These are phyloP conservation scores for Cercophora scortea DNA, from an alignment of 495 filamentous ascomycete species.

Conservation along the genomic window DNA sequence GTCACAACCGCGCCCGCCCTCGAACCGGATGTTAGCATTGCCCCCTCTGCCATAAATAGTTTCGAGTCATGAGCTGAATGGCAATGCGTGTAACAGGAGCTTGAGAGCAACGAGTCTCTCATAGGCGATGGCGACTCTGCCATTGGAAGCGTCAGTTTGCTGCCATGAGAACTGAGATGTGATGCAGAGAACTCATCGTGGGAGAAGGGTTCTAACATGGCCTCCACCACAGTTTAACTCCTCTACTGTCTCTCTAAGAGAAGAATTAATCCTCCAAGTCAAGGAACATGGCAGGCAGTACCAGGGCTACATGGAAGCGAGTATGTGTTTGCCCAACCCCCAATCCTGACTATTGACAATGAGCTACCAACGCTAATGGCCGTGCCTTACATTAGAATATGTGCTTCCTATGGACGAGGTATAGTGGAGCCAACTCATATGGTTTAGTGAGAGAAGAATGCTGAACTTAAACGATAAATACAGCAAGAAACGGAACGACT, in stretches of 20 bases:
- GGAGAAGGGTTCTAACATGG: no score
- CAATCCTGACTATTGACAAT: no score
- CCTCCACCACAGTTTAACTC: constrained; percentile 3
- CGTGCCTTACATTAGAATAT: constrained; percentile 2
- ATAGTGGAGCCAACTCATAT: background rate
- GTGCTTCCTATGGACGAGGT: constrained; percentile 11
- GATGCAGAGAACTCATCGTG: background rate
- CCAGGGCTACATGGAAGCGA: constrained; percentile 7
- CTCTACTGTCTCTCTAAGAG: constrained; percentile 3
- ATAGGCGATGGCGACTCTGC: constrained; percentile 1
- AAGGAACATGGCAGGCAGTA: constrained; percentile 7
- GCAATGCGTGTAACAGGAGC: background rate
- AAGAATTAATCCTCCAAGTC: constrained; percentile 5
- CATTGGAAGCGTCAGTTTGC: background rate
- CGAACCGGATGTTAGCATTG: no score
- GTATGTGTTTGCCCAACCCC: background rate
- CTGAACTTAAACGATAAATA: background rate
- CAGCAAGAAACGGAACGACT: constrained; percentile 9
- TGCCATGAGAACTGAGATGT: background rate
- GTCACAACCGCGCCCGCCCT: no score
- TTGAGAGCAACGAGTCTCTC: background rate
- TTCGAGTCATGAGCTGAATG: no score
- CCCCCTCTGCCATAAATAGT: no score
- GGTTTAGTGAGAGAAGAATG: no score
- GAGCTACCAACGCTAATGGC: background rate